These are phyloP conservation scores for Cutaneotrichosporon arboriforme DNA, from an alignment of 1,284 basidiomycete genomes.

Conservation along the genomic window DNA sequence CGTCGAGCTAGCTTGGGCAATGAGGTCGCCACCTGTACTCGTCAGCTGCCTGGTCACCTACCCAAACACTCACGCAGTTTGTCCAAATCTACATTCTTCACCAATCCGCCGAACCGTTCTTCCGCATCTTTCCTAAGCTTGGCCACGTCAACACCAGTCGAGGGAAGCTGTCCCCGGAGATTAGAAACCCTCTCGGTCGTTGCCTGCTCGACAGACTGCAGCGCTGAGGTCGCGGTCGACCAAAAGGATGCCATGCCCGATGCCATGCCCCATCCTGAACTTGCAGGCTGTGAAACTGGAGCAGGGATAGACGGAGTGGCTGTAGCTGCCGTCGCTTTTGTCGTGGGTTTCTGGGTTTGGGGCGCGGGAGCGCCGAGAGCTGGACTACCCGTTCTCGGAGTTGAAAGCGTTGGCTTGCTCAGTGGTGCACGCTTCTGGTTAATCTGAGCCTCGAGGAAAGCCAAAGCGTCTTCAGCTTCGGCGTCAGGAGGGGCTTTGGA, in stretches of 20 bases:
- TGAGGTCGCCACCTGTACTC: constrained; percentile 71
- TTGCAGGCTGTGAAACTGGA: neutral
- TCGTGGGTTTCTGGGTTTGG: constrained; percentile 10
- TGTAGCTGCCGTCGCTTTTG: constrained; percentile 12
- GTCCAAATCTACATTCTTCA: constrained; percentile 72
- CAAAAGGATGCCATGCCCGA: constrained; percentile 62
- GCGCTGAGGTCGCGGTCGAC: constrained; percentile 75
- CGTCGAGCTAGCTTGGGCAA: constrained; percentile 75
- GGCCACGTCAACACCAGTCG: constrained; percentile 71
- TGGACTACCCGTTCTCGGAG: constrained; percentile 25
- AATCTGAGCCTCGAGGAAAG: constrained; percentile 83
- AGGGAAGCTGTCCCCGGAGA: constrained; percentile 39
- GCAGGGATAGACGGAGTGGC: constrained; percentile 15
- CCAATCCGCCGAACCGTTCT: constrained; percentile 52
- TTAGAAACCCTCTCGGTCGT: constrained; percentile 56
- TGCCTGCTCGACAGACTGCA: constrained; percentile 68
- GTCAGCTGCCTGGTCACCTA: neutral
- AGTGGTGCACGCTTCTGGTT: constrained; percentile 62
- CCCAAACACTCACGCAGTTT: constrained; percentile 60
- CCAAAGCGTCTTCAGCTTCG: constrained; percentile 58
- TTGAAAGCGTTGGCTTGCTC: constrained; percentile 19
- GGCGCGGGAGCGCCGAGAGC: constrained; percentile 11
- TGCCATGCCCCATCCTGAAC: neutral
- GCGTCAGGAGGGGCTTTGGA: constrained; percentile 58
- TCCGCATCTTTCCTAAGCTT: constrained; percentile 58